Evolutionary conservation across 257 asterid species (phyloP).

Genomic region (Parsonsia alboflavescens): DNA sequence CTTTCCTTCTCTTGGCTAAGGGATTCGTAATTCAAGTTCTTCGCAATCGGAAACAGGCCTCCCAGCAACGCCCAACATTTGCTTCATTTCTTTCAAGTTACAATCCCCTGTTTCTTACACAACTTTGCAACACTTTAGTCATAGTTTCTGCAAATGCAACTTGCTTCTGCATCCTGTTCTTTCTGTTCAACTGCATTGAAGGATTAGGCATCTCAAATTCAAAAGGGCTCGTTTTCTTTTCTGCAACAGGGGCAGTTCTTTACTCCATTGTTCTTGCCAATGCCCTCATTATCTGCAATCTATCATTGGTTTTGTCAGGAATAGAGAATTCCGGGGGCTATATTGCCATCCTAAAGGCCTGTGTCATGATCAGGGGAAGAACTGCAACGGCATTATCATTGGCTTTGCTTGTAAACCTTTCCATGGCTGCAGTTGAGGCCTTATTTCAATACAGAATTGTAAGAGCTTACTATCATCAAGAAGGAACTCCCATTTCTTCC

Average conservation of each 20-base stretch:
- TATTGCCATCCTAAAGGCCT: constrained; percentile 42
- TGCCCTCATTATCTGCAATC: constrained; percentile 39
- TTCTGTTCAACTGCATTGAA: constrained; percentile 32
- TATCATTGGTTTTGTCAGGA: constrained; percentile 44
- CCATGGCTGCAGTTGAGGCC: constrained; percentile 52
- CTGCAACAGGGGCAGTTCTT: constrained; percentile 46
- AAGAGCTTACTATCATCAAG: constrained; percentile 24
- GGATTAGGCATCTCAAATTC: constrained; percentile 36
- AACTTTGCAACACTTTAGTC: constrained; percentile 47
- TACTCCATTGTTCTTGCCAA: constrained; percentile 71
- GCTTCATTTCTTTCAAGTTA: constrained; percentile 29
- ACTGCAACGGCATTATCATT: constrained; percentile 47
- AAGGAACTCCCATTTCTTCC: constrained; percentile 10
- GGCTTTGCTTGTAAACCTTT: constrained; percentile 46
- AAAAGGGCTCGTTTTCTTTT: constrained; percentile 28
- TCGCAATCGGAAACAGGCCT: constrained; percentile 6
- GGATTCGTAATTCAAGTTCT: constrained; percentile 37
- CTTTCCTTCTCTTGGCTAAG: constrained; percentile 67
- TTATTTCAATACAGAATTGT: constrained; percentile 58
- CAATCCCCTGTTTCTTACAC: constrained; percentile 46
- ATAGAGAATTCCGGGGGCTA: constrained; percentile 39
- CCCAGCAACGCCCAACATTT: neutral
- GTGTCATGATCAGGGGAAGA: constrained; percentile 45
- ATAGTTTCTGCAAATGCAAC: constrained; percentile 63
- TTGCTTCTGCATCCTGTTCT: constrained; percentile 44